These are phyloP conservation scores for Colletotrichum lentis DNA, from an alignment of 2,329 filamentous ascomycete species.

Conservation along the genomic window DNA sequence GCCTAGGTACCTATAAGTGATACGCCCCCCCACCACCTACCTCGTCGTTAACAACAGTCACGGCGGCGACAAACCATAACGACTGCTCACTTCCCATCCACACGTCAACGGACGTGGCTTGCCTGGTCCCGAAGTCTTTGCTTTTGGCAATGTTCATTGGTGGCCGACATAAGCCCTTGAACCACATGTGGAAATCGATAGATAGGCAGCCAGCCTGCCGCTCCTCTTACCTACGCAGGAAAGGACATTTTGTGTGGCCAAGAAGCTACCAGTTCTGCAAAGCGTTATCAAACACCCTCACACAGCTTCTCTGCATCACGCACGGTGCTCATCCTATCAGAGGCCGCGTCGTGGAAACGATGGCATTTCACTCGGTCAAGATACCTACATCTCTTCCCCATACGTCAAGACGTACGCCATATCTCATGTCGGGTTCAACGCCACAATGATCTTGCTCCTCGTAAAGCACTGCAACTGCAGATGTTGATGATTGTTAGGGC, in stretches of 20 bases:
- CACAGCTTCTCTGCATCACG: background rate
- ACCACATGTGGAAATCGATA: background rate
- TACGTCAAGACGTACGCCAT: background rate
- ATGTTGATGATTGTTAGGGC: background rate
- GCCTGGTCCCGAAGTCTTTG: background rate
- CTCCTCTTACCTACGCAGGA: background rate
- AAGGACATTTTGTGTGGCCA: too few species aligned
- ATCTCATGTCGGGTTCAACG: background rate
- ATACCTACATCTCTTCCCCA: background rate
- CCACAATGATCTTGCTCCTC: background rate
- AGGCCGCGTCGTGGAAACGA: background rate
- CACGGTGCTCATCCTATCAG: background rate
- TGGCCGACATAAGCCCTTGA: background rate
- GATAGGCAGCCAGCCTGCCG: background rate
- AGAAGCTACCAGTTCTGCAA: background rate
- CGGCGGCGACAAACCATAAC: background rate
- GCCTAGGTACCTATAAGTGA: background rate
- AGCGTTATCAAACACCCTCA: background rate
- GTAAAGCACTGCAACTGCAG: too few species aligned
- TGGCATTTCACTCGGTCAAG: background rate
- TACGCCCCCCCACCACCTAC: slow-evolving; percentile 1
- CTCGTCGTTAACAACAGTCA: background rate
- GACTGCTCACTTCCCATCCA: background rate
- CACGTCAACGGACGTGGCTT: background rate
- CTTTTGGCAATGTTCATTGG: background rate